These are phyloP conservation scores for Azolla pinnata DNA, from an alignment of 75 land plant species.

Conservation along the genomic window DNA sequence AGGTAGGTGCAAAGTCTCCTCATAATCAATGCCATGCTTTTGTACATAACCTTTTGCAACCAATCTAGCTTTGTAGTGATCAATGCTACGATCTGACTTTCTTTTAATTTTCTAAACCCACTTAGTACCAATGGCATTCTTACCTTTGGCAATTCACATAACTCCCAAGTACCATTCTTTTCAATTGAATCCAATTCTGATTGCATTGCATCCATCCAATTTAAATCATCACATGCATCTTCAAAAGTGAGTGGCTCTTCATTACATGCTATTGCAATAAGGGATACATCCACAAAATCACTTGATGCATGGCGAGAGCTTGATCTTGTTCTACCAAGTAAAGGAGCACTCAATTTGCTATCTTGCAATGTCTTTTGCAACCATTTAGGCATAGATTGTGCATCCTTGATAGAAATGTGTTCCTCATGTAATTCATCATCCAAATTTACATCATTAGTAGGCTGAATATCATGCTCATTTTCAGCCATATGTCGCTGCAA, in stretches of 20 bases:
- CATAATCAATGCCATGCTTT: background rate
- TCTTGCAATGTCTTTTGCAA: no score
- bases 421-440: no score
- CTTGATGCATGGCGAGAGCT: background rate
- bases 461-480: no score
- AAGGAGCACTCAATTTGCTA: background rate
- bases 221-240: background rate
- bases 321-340: background rate
- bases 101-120: background rate
- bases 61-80: background rate
- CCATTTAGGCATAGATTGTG: no score
- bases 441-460: no score
- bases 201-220: background rate
- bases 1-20: background rate
- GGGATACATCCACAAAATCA: background rate
- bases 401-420: no score
- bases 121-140: background rate
- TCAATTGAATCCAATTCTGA: background rate
- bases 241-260: background rate
- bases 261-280: background rate
- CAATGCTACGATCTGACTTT: background rate
- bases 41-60: background rate
- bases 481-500: no score
- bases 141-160: no score
- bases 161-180: slow-evolving; percentile 1